A percentile compares a stretch with the other conserved stretches of the same genome.
phyloP scores from a whole-genome alignment of 805 yeast genomes.

The Zygoascus biomembranicola region DNA sequence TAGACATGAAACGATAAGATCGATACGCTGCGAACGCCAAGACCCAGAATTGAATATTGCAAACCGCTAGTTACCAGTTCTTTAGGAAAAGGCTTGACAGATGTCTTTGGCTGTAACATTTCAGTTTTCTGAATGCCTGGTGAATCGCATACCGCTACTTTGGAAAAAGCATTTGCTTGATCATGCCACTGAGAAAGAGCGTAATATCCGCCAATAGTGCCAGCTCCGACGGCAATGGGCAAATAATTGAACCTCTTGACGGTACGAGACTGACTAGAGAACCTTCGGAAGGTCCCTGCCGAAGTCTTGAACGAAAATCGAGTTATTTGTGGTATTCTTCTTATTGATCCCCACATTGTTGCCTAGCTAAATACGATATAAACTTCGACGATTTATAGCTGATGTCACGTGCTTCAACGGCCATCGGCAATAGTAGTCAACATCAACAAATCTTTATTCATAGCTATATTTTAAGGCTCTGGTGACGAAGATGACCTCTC shows the following conservation, averaged over 20 bases:
- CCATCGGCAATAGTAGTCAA: too few species aligned
- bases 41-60: slow-evolving; percentile 55
- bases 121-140: background rate
- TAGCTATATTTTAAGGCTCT: background rate
- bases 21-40: slow-evolving; percentile 78
- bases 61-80: slow-evolving; percentile 20
- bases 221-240: background rate
- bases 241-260: background rate
- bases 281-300: background rate
- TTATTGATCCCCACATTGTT: background rate
- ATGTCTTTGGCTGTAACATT: slow-evolving; percentile 28
- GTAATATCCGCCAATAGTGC: background rate
- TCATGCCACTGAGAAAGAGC: background rate
- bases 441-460: too few species aligned
- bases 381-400: too few species aligned
- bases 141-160: background rate
- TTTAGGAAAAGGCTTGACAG: slow-evolving; percentile 28
- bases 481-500: background rate
- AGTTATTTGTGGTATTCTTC: background rate
- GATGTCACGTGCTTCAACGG: too few species aligned
- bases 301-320: background rate
- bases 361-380: background rate
- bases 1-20: slow-evolving; percentile 77
- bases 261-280: background rate
- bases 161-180: background rate